Base-by-base conservation (phyloP, 768 basidiomycete genomes). In the Psilocybe azurescens region DNA sequence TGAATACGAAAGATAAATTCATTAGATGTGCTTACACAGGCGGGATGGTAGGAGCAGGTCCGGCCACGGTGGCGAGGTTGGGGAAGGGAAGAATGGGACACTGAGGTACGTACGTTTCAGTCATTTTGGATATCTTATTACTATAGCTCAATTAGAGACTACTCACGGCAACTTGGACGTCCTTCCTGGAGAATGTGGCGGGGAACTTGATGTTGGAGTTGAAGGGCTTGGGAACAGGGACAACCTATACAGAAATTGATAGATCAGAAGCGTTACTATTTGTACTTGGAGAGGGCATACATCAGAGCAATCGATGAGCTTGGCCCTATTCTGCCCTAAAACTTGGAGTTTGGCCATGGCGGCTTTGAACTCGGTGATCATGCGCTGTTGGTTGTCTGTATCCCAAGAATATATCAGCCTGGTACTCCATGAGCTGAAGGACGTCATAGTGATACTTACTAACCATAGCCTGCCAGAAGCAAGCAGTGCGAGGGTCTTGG, bases 391-490 rank as follows among this genome's bases (percentile, higher is more conserved):
- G 30, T 63, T 20, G 57, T 63, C 58, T 59, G 4, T 14, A 7
- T 14, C 0, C 0, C 8, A 33, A 3, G 6, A 36, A 36, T 36
- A 36, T 18, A 1, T 50, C 18, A n/a, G 49, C 13, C 1, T 18
- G 1, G 1, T n/a, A 9, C 5, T 51, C 2, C 5, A 7, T 6
- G 36, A 41, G 6, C 11, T 4, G n/a, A 0, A 24, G 2, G 1
- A 24, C 24, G 24, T 24, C 3, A 8, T n/a, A 44, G 2, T 3
- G 29, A 48, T 44, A 59, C 58, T 59, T 39, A 59, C 58, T 54
- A 33, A 63, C 57, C 62, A 63, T 63, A 10, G 62, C 62, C 14
- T 63, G 57, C 62, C 62, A 63, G 57, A 63, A 63, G 57, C 62
- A 63, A 55, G 62, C 62, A 7, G 62, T 63, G 10, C 62, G 16